These are phyloP conservation scores for Pilatotrama ljubarskyi DNA, from an alignment of 768 basidiomycete species.

Conservation along the genomic window DNA sequence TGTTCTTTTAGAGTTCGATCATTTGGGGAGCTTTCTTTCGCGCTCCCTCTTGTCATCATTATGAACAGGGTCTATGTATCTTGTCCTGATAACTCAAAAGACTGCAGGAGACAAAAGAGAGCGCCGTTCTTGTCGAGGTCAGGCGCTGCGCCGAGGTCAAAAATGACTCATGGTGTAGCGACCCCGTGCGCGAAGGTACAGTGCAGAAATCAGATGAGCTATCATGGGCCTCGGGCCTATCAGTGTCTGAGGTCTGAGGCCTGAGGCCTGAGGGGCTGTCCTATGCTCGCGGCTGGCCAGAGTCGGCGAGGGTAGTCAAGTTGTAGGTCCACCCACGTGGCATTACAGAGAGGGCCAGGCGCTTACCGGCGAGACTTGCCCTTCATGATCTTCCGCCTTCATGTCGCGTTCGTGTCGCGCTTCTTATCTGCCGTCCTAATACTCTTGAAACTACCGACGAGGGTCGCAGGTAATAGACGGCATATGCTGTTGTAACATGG, in stretches of 20 bases:
- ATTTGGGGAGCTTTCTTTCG: not conserved
- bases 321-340: conserved; percentile 15
- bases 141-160: no score
- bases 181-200: no score
- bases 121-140: not conserved
- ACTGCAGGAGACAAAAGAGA: not conserved
- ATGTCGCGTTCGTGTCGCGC: not conserved
- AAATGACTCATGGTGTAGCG: no score
- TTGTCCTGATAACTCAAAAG: not conserved
- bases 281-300: not conserved
- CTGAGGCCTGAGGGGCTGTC: no score
- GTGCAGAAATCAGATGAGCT: no score
- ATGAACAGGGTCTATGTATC: not conserved
- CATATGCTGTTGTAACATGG: no score
- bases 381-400: not conserved
- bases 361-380: not conserved
- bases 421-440: no score
- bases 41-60: not conserved
- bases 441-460: no score
- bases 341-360: not conserved
- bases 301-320: not conserved
- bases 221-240: no score
- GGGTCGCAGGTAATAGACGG: no score
- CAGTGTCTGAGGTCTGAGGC: no score
- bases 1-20: not conserved